Evolutionary conservation across 2,329 filamentous ascomycete genomes (phyloP).

Genomic region (Penicillium freii): DNA sequence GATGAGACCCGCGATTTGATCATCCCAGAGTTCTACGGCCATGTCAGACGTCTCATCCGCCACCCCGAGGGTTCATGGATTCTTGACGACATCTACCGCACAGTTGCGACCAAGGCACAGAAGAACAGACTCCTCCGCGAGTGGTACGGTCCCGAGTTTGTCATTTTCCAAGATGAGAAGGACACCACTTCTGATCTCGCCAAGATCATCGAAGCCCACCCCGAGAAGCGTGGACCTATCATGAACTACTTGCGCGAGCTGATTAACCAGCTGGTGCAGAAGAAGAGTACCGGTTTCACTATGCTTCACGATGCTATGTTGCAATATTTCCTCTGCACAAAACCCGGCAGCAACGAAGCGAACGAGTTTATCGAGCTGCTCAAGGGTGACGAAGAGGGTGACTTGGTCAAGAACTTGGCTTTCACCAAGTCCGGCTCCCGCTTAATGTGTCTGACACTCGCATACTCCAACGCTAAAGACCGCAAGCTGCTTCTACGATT

Average conservation of each 20-base stretch:
- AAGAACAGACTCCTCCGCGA: constrained; percentile 82
- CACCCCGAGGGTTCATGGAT: constrained; percentile 98
- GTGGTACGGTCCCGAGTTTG: constrained; percentile 95
- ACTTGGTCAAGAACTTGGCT: constrained; percentile 89
- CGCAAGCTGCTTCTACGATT: constrained; percentile 82
- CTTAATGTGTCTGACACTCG: constrained; percentile 76
- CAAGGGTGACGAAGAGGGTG: constrained; percentile 86
- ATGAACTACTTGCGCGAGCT: constrained; percentile 81
- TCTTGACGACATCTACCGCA: constrained; percentile 91
- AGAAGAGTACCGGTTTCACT: constrained; percentile 94
- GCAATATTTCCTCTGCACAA: constrained; percentile 84
- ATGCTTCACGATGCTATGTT: constrained; percentile 98
- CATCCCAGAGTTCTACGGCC: constrained; percentile 91
- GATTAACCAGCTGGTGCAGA: constrained; percentile 91
- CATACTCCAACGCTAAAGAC: constrained; percentile 86
- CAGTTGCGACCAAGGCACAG: constrained; percentile 79
- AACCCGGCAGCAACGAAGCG: constrained; percentile 74
- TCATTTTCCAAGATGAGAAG: constrained; percentile 66
- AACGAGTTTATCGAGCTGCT: constrained; percentile 85
- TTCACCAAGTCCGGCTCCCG: constrained; percentile 88
- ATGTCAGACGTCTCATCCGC: constrained; percentile 89
- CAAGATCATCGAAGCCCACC: constrained; percentile 69
- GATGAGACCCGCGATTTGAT: constrained; percentile 82
- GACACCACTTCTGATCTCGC: constrained; percentile 62
- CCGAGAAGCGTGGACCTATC: constrained; percentile 82